Evolutionary conservation across 1,284 basidiomycete species (phyloP), one percentile per base, ranked within the genome.

Genomic region (Fomitiporia mediterranea): DNA sequence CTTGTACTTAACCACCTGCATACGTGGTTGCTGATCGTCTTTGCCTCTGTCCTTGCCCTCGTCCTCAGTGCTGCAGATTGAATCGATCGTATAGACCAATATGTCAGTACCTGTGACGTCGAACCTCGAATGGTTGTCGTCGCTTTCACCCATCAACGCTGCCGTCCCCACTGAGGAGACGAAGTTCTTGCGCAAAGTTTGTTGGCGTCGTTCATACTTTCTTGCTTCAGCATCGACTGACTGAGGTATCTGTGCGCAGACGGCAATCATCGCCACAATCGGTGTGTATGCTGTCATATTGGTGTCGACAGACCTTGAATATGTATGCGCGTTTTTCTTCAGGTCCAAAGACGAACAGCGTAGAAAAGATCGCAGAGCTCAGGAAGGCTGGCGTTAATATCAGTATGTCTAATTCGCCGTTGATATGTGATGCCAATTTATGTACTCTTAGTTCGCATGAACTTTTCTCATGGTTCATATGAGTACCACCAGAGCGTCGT

Each of bases 401-500:
- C 69, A 94, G 94, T 95, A 61, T 62, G 90, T 79, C 25, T 37
- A 40, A 42, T 15, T 13, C 13, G 6, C 15, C 7, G 23, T 35
- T 35, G 0, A 25, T 23, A 43, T 57, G 15, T 27, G n/a, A 17
- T 32, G 25, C 25, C 23, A 8, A 21, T 42, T 30, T 43, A 51
- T 63, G 52, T 56, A 55, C 43, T 11, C 25, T 6, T 65, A 96
- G 94, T 97, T 60, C 93, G 94, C 73, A 97, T 97, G 94, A 97
- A 98, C 81, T 96, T 96, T 72, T 96, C 94, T 55, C 94, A 97
- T 83, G 94, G 94, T 55, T 89, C 87, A 56, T 95, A 98, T 72
- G 92, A 94, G 67, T 97, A 95, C 72, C 95, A 98, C 75, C 92
- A 98, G 76, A 94, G 90, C 63, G 94, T 98, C 63, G 93, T 98